Base-by-base conservation (phyloP, 192 early-diverging fungal species). In the Umbelopsis sp. region DNA sequence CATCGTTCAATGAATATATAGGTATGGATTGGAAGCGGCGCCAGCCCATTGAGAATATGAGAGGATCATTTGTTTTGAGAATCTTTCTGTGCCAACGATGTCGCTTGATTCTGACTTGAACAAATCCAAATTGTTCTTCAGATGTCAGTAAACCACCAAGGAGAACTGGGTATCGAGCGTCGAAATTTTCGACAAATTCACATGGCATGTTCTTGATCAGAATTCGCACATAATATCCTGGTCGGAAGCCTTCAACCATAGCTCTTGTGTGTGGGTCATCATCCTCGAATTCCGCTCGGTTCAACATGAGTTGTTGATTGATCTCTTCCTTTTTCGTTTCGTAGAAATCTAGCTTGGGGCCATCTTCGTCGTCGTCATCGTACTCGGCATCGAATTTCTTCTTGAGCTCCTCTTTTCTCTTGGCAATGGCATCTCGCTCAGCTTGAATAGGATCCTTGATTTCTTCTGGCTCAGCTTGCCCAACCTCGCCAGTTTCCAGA, bases 1-100 rank as follows among this genome's bases (percentile, higher is more conserved):
- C 92, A 79, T 97, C 94, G 73, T 96, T 88, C 38, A 96, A 84
- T 24, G 93, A 97, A 81, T 93, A 99, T 51, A 97, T 85, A 17
- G 98, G 98, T 62, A 98, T 91, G 43, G 92, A 93, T 77, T 99
- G 98, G 89, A 99, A 96, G 54, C 98, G 89, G 36, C 98, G 90
- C 98, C 98, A 99, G 24, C 98, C 98, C 36, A 99, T 80, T 0
- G 98, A 99, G 59, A 99, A 93, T 49, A 99, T 94, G 36, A 99
- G 84, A 22, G 98, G 98, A 77, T 99, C 98, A 74, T 97, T 97
- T 17, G 93, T 97, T 83, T 99, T 99, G 49, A 99, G 86, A 45
- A 96, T 96, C 80, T 92, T 92, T 68, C 89, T 89, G 76, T 95
- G 90, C 98, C 98, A 99, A 72, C 98, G 90, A 80, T 99, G 98